Evolutionary conservation across 257 asterid genomes (phyloP).

Genomic region (Misopates orontium): DNA sequence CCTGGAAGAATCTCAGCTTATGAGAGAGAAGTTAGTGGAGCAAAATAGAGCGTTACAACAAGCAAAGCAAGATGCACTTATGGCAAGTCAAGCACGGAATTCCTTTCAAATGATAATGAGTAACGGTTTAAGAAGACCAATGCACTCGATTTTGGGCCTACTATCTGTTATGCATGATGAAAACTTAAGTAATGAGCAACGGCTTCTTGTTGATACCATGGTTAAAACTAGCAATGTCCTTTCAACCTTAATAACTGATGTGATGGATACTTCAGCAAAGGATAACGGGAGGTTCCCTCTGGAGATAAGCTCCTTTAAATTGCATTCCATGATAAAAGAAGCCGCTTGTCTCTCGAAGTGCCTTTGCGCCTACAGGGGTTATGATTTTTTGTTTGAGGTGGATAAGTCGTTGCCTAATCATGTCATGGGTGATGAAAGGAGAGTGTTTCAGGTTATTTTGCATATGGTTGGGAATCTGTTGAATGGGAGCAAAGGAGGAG

Average conservation of each 20-base stretch:
- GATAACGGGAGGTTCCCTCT: conserved; percentile 60
- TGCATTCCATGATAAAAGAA: conserved; percentile 78
- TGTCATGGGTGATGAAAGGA: conserved; percentile 89
- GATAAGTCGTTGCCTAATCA: conserved; percentile 72
- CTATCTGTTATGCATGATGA: conserved; percentile 79
- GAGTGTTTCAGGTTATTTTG: conserved; percentile 79
- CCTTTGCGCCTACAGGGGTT: conserved; percentile 64
- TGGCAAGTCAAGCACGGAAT: conserved; percentile 84
- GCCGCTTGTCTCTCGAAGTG: conserved; percentile 85
- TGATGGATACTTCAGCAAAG: conserved; percentile 70
- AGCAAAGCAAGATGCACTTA: conserved; percentile 76
- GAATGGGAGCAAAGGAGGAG: conserved; percentile 56
- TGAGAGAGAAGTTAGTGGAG: conserved; percentile 69
- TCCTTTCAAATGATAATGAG: conserved; percentile 86
- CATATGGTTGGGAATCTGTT: conserved; percentile 84
- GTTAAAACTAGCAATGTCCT: conserved; percentile 72
- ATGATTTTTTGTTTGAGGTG: conserved; percentile 58
- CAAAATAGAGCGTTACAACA: conserved; percentile 80
- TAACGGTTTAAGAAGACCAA: conserved; percentile 80
- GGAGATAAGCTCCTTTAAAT: conserved; percentile 60
- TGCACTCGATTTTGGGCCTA: conserved; percentile 84
- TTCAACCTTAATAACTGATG: conserved; percentile 68
- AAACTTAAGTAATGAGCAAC: conserved; percentile 55
- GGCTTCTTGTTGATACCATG: conserved; percentile 70
- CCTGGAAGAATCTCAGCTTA: conserved; percentile 84